Conservation (phyloP, 371 early-diverging fungal genomes). For the Syncephalastrum racemosum region DNA sequence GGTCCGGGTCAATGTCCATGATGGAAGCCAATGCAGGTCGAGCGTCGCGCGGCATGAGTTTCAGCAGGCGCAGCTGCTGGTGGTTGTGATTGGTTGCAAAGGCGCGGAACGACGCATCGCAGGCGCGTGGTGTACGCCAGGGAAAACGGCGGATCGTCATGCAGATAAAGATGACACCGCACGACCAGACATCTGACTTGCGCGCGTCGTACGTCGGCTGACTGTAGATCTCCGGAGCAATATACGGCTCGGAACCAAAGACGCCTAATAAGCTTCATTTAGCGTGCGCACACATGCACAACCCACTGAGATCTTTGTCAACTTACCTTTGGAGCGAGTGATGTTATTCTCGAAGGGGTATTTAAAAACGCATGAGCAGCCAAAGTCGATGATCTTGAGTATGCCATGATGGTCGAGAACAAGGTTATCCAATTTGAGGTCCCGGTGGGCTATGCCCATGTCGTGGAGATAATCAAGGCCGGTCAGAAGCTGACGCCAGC, state of each 20-base stretch:
- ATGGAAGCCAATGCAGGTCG: slow-evolving; percentile 48
- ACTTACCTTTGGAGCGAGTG: slow-evolving; percentile 56
- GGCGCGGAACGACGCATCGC: slow-evolving; percentile 55
- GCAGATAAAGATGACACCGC: slow-evolving; percentile 74
- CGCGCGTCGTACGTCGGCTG: slow-evolving; percentile 62
- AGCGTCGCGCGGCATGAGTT: slow-evolving; percentile 53
- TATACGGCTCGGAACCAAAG: slow-evolving; percentile 88
- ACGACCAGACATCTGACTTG: slow-evolving; percentile 74
- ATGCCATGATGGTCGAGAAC: slow-evolving; percentile 67
- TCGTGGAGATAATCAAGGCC: slow-evolving; percentile 74
- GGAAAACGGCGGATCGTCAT: slow-evolving; percentile 77
- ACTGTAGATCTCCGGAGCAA: slow-evolving; percentile 85
- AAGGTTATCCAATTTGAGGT: slow-evolving; percentile 87
- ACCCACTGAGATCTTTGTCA: too few relatives aligned
- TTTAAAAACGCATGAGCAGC: slow-evolving; percentile 78
- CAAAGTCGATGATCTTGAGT: slow-evolving; percentile 93
- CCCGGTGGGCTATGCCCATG: slow-evolving; percentile 85
- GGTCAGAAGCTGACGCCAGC: slow-evolving; percentile 73
- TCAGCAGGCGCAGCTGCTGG: slow-evolving; percentile 45
- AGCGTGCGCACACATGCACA: too few relatives aligned
- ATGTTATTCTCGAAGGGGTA: slow-evolving; percentile 63
- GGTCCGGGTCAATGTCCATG: slow-evolving; percentile 52
- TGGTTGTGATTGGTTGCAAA: slow-evolving; percentile 42
- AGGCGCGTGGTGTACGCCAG: slow-evolving; percentile 61
- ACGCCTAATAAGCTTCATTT: slow-evolving; percentile 61